Evolutionary conservation across 2,329 filamentous ascomycete genomes (phyloP).

Genomic region (Exophiala sideris): DNA sequence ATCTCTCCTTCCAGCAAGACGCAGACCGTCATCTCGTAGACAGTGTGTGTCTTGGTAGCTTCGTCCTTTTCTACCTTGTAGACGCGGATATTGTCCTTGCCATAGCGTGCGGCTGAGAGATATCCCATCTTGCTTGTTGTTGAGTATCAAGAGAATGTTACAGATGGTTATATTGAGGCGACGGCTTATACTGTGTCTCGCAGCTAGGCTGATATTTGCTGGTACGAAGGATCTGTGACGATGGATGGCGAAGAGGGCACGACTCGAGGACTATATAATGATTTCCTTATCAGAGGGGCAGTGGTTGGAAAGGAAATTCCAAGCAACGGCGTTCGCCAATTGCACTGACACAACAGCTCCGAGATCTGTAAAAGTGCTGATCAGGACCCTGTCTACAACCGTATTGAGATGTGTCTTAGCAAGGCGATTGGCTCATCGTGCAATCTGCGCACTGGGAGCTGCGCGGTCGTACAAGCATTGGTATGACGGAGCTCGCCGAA

Average conservation of each 20-base stretch:
- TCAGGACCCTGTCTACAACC: conserved; percentile 5
- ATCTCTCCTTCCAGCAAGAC: conserved; percentile 92
- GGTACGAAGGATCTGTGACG: neutral
- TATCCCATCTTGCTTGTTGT: conserved; percentile 31
- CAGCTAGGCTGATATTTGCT: neutral
- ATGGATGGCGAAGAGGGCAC: neutral
- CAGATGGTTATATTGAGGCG: neutral
- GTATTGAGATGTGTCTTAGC: conserved; percentile 6
- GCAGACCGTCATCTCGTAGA: conserved; percentile 93
- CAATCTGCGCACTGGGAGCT: neutral
- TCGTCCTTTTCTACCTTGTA: conserved; percentile 87
- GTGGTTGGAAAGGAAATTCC: conserved; percentile 4
- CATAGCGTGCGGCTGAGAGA: conserved; percentile 47
- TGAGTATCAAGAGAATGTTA: neutral
- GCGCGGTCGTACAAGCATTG: conserved; percentile 12
- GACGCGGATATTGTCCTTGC: conserved; percentile 93
- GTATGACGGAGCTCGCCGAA: conserved; percentile 22
- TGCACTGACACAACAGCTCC: conserved; percentile 8
- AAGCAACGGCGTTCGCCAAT: conserved; percentile 15
- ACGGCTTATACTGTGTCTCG: neutral
- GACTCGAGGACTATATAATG: neutral
- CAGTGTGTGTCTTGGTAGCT: conserved; percentile 72
- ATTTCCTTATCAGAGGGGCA: conserved; percentile 21
- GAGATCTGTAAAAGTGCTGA: conserved; percentile 20
- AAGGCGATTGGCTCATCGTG: conserved; percentile 14